Percentiles rank a stretch among this genome's conserved stretches.
These are phyloP conservation scores for Claviceps cyperi DNA, from an alignment of 2,329 filamentous ascomycete species.

Conservation along the genomic window DNA sequence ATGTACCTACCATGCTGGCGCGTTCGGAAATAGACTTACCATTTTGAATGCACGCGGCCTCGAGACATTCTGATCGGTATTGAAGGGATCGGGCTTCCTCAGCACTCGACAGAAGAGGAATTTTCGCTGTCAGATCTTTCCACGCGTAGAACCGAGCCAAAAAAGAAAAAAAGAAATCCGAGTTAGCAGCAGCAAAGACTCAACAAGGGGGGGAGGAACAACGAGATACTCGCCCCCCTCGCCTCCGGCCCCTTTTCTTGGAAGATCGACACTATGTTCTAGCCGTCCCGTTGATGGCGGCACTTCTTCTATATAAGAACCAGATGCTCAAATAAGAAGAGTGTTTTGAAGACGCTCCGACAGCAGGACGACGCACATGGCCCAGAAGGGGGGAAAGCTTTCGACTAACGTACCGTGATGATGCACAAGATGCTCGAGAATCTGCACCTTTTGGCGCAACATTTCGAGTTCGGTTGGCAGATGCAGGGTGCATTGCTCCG, in stretches of 20 bases:
- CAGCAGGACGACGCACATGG: not conserved
- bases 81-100: conserved; percentile 43
- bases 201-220: not conserved
- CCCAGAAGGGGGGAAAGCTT: not conserved
- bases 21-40: conserved; percentile 11
- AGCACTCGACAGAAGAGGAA: conserved; percentile 35
- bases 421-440: conserved; percentile 32
- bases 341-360: not conserved
- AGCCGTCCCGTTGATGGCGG: not conserved
- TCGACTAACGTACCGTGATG: conserved; percentile 29
- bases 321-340: conserved; percentile 3
- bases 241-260: not conserved
- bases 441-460: conserved; percentile 39
- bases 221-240: too few species aligned
- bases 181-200: conserved; percentile 2
- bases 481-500: conserved; percentile 32
- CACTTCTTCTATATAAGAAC: not conserved
- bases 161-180: not conserved
- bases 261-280: not conserved
- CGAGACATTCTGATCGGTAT: conserved; percentile 44
- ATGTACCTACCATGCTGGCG: not conserved
- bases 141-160: not conserved
- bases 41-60: conserved; percentile 31
- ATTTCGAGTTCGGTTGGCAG: conserved; percentile 36
- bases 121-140: conserved; percentile 15